Conservation (phyloP, 2,329 filamentous ascomycete species). For the Teratosphaeriaceae sp. region DNA sequence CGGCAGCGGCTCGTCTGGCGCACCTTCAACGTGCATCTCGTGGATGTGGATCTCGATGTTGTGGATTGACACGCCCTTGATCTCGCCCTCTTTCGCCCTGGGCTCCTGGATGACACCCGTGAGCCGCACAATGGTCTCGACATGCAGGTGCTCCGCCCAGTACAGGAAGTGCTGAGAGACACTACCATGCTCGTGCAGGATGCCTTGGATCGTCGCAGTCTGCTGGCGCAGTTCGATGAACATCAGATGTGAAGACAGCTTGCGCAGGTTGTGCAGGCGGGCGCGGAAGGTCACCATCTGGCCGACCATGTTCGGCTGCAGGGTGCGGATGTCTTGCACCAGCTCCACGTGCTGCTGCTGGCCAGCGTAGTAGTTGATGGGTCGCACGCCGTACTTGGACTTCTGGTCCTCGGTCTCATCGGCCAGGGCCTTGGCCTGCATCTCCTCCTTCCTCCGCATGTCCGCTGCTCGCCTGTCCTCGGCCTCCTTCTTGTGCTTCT, state of each 20-base stretch:
- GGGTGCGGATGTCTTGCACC: constrained; percentile 40
- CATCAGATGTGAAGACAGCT: constrained; percentile 73
- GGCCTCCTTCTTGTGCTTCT: constrained; percentile 38
- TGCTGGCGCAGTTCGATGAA: constrained; percentile 85
- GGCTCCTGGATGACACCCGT: constrained; percentile 67
- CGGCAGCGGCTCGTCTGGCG: constrained; percentile 55
- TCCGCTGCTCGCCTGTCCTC: constrained; percentile 40
- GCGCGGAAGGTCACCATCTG: constrained; percentile 61
- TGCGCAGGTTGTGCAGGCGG: constrained; percentile 70
- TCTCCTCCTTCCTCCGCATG: constrained; percentile 41
- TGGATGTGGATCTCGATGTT: constrained; percentile 69
- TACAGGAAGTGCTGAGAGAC: constrained; percentile 71
- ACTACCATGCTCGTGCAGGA: constrained; percentile 57
- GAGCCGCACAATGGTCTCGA: constrained; percentile 72
- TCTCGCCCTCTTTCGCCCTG: constrained; percentile 56
- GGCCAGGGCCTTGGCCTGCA: constrained; percentile 41
- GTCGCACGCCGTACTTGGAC: constrained; percentile 51
- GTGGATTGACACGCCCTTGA: constrained; percentile 70
- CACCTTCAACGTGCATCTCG: constrained; percentile 55
- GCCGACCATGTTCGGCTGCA: constrained; percentile 49
- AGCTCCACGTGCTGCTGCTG: constrained; percentile 43
- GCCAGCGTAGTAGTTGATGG: constrained; percentile 52
- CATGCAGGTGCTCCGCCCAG: constrained; percentile 76
- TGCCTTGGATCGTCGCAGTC: constrained; percentile 75
- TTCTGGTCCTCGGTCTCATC: constrained; percentile 54